phyloP scores from a whole-genome alignment of 2,329 filamentous ascomycete genomes.

The Stenocarpella maydis region DNA sequence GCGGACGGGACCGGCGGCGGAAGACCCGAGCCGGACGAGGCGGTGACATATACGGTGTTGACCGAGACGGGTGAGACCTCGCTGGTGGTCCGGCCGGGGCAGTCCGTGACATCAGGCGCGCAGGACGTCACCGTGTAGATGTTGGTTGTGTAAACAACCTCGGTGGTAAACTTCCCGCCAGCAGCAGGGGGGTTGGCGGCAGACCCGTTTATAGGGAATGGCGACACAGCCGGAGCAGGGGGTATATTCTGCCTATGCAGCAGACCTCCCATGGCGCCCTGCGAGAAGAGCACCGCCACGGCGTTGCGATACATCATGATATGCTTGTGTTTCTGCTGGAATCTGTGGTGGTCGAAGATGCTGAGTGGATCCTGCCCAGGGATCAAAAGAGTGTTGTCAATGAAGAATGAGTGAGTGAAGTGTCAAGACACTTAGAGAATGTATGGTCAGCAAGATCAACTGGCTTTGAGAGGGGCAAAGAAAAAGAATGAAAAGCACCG shows the following conservation, averaged over 20 bases:
- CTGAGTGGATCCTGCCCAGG: conserved; percentile 18
- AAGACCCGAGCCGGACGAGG: conserved; percentile 12
- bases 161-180: conserved; percentile 23
- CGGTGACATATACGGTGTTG: conserved; percentile 22
- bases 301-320: conserved; percentile 31
- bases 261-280: conserved; percentile 25
- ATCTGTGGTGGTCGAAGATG: not conserved
- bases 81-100: conserved; percentile 30
- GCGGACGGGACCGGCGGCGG: conserved; percentile 17
- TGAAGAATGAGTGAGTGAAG: conserved; percentile 12
- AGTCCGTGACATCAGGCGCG: conserved; percentile 29
- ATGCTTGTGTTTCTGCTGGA: not conserved
- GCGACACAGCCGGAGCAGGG: conserved; percentile 20
- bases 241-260: conserved; percentile 19
- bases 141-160: conserved; percentile 33
- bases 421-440: conserved; percentile 23
- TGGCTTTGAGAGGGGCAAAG: conserved; percentile 5
- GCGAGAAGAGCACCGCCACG: conserved; percentile 30
- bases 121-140: conserved; percentile 32
- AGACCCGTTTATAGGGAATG: conserved; percentile 24
- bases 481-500: conserved; percentile 21
- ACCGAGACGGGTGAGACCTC: conserved; percentile 29
- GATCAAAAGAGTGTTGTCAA: conserved; percentile 19
- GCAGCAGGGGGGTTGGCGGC: not conserved
- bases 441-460: conserved; percentile 23